Percentiles rank a stretch among this genome's conserved stretches.
phyloP scores from a whole-genome alignment of 78 protist species.

The Dictyostelium firmibasis region DNA sequence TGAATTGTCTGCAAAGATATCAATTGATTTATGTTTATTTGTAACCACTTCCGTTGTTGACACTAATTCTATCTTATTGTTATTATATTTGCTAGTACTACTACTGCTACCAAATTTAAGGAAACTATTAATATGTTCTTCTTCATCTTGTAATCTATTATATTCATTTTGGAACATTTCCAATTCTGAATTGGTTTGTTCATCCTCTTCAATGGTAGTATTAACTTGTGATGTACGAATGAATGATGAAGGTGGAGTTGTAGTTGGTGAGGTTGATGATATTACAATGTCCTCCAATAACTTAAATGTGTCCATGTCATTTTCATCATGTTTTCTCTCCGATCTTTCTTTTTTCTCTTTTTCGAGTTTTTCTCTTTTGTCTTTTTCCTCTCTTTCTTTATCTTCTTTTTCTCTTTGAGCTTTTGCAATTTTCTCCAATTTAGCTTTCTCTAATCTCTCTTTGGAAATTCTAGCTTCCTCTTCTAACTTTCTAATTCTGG shows the following conservation, averaged over 20 bases:
- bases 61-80: background rate
- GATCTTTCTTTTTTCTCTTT: background rate
- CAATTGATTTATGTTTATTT: background rate
- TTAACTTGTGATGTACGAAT: background rate
- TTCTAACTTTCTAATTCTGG: background rate
- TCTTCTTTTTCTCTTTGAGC: background rate
- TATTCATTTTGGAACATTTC: background rate
- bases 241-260: background rate
- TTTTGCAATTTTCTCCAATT: background rate
- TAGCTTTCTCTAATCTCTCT: background rate
- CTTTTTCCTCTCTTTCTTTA: background rate
- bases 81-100: background rate
- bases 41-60: background rate
- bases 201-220: background rate
- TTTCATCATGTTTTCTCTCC: background rate
- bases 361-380: background rate
- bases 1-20: background rate
- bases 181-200: background rate
- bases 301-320: background rate
- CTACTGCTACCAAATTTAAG: background rate
- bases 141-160: constrained; percentile 4
- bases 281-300: background rate
- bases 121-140: background rate
- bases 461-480: background rate
- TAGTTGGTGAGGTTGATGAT: background rate